phyloP scores from a whole-genome alignment of 305 asterid genomes.

The Fraxinus dipetala region DNA sequence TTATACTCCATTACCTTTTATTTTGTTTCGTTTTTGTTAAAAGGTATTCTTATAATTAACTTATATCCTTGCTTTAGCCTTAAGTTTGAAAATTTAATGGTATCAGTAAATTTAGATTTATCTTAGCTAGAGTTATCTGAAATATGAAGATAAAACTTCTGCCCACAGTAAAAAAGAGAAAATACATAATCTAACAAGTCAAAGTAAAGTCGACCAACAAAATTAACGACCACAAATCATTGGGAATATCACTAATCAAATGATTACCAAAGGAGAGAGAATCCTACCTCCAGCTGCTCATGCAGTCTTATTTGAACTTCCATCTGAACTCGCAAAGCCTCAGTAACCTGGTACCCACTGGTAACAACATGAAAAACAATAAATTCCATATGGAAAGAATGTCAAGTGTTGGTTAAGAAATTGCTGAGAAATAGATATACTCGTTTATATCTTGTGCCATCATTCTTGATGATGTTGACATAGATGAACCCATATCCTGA shows the following conservation, averaged over 20 bases:
- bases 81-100: neutral
- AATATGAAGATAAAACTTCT: neutral
- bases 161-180: neutral
- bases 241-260: neutral
- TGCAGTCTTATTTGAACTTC: constrained; percentile 85
- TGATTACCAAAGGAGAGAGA: neutral
- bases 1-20: neutral
- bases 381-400: neutral
- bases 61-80: neutral
- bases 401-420: neutral
- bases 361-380: constrained; percentile 22
- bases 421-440: constrained; percentile 28
- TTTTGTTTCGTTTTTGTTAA: neutral
- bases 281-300: constrained; percentile 77
- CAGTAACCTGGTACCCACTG: constrained; percentile 88
- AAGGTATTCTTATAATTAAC: neutral
- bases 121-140: neutral
- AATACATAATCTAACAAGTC: neutral
- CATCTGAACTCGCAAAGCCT: constrained; percentile 91
- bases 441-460: constrained; percentile 64
- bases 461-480: constrained; percentile 66
- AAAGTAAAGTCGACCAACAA: neutral
- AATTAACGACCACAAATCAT: neutral
- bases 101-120: neutral
- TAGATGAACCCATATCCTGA: constrained; percentile 81